Conservation (phyloP, 2,329 filamentous ascomycete genomes). For the Aspergillus texensis region DNA sequence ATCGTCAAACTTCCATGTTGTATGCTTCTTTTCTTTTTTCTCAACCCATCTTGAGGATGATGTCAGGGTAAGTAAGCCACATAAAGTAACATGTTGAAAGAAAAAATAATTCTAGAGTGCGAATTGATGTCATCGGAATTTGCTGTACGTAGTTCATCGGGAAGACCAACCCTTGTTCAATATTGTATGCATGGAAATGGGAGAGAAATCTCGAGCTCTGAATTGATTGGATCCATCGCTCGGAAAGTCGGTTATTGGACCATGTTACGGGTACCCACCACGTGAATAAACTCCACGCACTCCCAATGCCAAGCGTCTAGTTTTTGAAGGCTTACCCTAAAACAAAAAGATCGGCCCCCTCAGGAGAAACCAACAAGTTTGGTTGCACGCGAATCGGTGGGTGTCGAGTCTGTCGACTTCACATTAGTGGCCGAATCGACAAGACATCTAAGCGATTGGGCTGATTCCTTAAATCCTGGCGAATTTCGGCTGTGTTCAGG, state of each 20-base stretch:
- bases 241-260: not conserved
- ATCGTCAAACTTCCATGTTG: not conserved
- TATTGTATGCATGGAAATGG: not conserved
- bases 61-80: not conserved
- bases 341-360: not conserved
- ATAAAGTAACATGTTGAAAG: not conserved
- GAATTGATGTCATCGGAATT: not conserved
- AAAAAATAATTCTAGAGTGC: not conserved
- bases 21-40: not conserved
- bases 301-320: not conserved
- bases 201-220: not conserved
- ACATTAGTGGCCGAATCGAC: not conserved
- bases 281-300: constrained; percentile 3
- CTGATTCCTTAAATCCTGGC: not conserved
- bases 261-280: constrained; percentile 1
- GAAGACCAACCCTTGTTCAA: not conserved
- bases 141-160: not conserved
- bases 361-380: not conserved
- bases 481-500: not conserved
- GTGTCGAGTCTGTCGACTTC: not conserved
- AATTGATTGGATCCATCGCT: not conserved
- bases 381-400: not conserved
- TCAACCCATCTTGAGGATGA: not conserved
- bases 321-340: not conserved
- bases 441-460: not conserved